Conservation (phyloP, 2,329 filamentous ascomycete genomes). For the Trichoderma pleuroti region DNA sequence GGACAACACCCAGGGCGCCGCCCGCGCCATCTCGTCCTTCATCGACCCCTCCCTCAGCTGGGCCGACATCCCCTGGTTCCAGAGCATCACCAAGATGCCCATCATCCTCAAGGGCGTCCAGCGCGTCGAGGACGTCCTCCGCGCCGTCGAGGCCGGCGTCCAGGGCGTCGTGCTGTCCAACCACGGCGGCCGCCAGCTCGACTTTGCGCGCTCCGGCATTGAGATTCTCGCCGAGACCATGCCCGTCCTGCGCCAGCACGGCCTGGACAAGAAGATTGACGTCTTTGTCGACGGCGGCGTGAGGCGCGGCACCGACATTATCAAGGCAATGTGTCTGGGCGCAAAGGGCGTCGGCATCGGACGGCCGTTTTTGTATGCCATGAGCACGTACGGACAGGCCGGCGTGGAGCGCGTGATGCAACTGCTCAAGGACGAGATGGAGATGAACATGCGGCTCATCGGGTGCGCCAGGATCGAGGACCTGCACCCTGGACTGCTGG, state of each 20-base stretch:
- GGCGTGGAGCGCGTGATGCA: constrained; percentile 93
- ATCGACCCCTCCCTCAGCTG: constrained; percentile 93
- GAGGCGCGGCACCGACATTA: constrained; percentile 84
- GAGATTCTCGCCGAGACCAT: constrained; percentile 93
- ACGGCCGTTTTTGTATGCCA: constrained; percentile 90
- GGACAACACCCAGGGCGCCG: constrained; percentile 87
- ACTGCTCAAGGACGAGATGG: constrained; percentile 90
- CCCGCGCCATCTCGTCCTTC: constrained; percentile 90
- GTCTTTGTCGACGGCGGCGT: constrained; percentile 90
- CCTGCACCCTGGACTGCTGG: constrained; percentile 75
- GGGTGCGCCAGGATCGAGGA: constrained; percentile 73
- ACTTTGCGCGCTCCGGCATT: constrained; percentile 83
- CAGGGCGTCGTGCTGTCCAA: constrained; percentile 93
- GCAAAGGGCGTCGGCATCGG: constrained; percentile 92
- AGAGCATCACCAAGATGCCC: constrained; percentile 85
- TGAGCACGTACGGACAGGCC: constrained; percentile 83
- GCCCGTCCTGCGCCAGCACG: constrained; percentile 73
- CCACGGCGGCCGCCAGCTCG: constrained; percentile 91
- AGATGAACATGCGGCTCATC: constrained; percentile 97
- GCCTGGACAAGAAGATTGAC: constrained; percentile 74
- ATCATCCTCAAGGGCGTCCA: constrained; percentile 97
- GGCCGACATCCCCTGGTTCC: constrained; percentile 94
- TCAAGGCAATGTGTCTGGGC: constrained; percentile 91
- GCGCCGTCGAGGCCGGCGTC: constrained; percentile 76
- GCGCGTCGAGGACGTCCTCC: constrained; percentile 88